Conservation (phyloP, 1,284 basidiomycete species). For the Tetrapyrgos nigripes region DNA sequence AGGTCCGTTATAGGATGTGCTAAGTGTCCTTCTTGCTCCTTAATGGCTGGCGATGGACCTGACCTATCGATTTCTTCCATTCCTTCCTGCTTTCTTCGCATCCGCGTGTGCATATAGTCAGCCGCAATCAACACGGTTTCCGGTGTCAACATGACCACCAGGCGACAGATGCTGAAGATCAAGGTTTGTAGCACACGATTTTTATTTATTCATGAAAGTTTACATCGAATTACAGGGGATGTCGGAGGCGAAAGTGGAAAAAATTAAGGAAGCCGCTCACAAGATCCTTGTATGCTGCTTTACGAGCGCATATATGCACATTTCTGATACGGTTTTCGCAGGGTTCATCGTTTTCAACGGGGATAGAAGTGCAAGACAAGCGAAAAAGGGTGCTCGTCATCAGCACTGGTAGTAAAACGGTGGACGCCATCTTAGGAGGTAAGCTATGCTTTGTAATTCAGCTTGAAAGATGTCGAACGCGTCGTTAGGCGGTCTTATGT, state of each 20-base stretch:
- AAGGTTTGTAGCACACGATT: constrained; percentile 60
- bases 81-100: constrained; percentile 9
- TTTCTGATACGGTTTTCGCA: constrained; percentile 34
- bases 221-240: constrained; percentile 59
- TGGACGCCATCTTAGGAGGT: constrained; percentile 90
- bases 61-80: background rate
- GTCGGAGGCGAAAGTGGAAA: constrained; percentile 94
- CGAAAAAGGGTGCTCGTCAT: constrained; percentile 81
- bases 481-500: constrained; percentile 77
- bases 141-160: constrained; percentile 86
- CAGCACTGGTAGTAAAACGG: constrained; percentile 91
- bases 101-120: too few relatives aligned
- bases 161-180: constrained; percentile 88
- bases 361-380: constrained; percentile 87
- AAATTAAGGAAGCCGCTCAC: constrained; percentile 91
- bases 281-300: constrained; percentile 73
- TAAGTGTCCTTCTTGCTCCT: background rate
- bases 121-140: constrained; percentile 82
- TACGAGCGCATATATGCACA: background rate
- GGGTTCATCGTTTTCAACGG: constrained; percentile 90
- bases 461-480: constrained; percentile 1
- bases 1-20: constrained; percentile 68
- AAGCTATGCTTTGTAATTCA: constrained; percentile 21
- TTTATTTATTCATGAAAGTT: constrained; percentile 16
- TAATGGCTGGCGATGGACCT: background rate